Conservation (phyloP, 176 grass and related monocot genomes). For the Saccharum spontaneum region DNA sequence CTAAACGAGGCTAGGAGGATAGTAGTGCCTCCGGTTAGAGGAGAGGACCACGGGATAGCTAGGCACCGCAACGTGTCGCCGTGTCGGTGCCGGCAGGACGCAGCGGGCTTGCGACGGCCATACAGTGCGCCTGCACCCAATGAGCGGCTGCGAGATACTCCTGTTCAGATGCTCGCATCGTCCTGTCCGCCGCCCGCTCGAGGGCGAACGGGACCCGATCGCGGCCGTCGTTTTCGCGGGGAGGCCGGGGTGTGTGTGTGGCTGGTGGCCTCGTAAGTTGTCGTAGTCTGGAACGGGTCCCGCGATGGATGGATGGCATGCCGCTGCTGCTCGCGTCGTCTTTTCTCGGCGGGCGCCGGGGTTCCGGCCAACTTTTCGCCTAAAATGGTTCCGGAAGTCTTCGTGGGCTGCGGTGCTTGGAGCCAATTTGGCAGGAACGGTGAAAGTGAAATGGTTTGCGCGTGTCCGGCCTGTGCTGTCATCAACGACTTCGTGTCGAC, state of each 20-base stretch:
- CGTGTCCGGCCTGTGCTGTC: not conserved
- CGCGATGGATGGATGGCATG: not conserved
- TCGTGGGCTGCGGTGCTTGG: not conserved
- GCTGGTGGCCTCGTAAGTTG: not conserved
- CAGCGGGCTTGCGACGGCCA: too few relatives aligned
- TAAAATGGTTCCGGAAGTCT: not conserved
- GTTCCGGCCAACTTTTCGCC: slow-evolving; percentile 12
- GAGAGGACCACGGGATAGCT: not conserved
- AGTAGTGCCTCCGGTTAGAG: not conserved
- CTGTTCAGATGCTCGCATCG: too few relatives aligned
- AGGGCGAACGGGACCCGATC: not conserved
- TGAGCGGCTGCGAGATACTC: not conserved
- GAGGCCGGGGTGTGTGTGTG: not conserved
- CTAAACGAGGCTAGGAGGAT: too few relatives aligned
- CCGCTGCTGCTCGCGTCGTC: not conserved
- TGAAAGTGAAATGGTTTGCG: not conserved
- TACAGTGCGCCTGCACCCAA: too few relatives aligned
- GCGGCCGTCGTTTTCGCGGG: not conserved
- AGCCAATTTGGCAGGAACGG: not conserved
- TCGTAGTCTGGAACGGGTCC: not conserved
- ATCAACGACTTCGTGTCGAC: not conserved
- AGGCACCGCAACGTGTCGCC: not conserved
- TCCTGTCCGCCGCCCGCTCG: not conserved
- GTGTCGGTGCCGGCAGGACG: too few relatives aligned
- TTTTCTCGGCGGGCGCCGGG: not conserved